Conservation (phyloP, 2,329 filamentous ascomycete species). For the Hypoxylon sp. region DNA sequence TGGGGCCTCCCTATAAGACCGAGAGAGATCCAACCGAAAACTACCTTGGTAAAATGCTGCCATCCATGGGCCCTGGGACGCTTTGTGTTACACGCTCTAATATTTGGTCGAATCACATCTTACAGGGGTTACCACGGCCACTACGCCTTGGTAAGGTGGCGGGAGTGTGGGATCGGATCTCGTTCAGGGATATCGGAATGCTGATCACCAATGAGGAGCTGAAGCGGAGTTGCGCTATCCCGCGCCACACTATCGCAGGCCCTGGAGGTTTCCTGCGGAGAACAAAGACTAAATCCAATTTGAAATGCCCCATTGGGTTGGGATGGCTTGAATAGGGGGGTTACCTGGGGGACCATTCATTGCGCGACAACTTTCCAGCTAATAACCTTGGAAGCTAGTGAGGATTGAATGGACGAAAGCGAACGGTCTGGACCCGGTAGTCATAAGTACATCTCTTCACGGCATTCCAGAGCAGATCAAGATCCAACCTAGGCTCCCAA, state of each 20-base stretch:
- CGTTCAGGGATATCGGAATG: conserved; percentile 15
- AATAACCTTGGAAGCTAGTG: background rate
- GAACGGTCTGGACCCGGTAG: conserved; percentile 21
- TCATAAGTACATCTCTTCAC: background rate
- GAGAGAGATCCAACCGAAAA: conserved; percentile 23
- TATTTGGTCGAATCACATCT: conserved; percentile 21
- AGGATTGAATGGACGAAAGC: conserved; percentile 7
- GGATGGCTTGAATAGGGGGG: background rate
- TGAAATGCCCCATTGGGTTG: conserved; percentile 4
- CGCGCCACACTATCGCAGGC: conserved; percentile 27
- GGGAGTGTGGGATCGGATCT: background rate
- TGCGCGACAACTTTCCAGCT: background rate
- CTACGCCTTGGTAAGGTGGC: conserved; percentile 14
- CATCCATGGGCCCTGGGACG: background rate
- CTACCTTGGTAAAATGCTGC: background rate
- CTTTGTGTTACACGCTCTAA: conserved; percentile 28
- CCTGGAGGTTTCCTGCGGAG: conserved; percentile 22
- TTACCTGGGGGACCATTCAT: conserved; percentile 11
- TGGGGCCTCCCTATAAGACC: conserved; percentile 15
- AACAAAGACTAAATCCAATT: background rate
- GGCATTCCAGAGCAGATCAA: background rate
- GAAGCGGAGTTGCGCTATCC: conserved; percentile 21
- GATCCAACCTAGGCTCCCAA: background rate
- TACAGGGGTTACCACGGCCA: background rate
- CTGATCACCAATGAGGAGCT: conserved; percentile 19